These are phyloP conservation scores for Lentinula novae-zelandiae DNA, from an alignment of 1,284 basidiomycete species.

Conservation along the genomic window DNA sequence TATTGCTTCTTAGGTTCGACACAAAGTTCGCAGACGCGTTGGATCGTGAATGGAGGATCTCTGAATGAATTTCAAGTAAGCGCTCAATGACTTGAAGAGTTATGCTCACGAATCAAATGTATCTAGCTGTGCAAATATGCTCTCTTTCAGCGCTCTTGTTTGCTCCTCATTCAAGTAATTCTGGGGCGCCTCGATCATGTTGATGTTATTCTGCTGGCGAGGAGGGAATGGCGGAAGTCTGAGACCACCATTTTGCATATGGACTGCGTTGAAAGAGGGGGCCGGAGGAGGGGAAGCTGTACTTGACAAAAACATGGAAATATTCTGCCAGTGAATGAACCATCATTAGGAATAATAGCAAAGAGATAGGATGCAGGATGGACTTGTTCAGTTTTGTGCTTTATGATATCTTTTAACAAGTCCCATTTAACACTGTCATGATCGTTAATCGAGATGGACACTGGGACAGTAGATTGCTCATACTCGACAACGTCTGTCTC, in stretches of 20 bases:
- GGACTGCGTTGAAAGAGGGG: conserved; percentile 38
- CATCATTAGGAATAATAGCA: too few relatives aligned
- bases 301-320: conserved; percentile 50
- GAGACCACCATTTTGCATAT: conserved; percentile 57
- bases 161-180: conserved; percentile 64
- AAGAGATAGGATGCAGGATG: background rate
- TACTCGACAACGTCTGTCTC: conserved; percentile 70
- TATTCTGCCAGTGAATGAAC: conserved; percentile 42
- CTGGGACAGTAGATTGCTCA: conserved; percentile 5
- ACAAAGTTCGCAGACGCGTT: conserved; percentile 87
- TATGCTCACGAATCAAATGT: conserved; percentile 65
- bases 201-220: conserved; percentile 45
- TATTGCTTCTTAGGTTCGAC: conserved; percentile 71
- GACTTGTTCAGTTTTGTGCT: conserved; percentile 65
- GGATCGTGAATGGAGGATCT: conserved; percentile 88
- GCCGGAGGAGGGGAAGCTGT: conserved; percentile 35
- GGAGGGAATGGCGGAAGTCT: conserved; percentile 80
- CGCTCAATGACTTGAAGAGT: conserved; percentile 12
- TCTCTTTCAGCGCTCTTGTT: conserved; percentile 54
- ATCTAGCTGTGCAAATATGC: conserved; percentile 65
- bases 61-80: conserved; percentile 25
- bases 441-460: conserved; percentile 9
- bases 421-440: conserved; percentile 69
- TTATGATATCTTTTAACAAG: conserved; percentile 67
- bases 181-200: conserved; percentile 51